A percentile compares a stretch with the other conserved stretches of the same genome.
Conservation (phyloP, 805 yeast genomes). For the Jamesozyma rosinii region DNA sequence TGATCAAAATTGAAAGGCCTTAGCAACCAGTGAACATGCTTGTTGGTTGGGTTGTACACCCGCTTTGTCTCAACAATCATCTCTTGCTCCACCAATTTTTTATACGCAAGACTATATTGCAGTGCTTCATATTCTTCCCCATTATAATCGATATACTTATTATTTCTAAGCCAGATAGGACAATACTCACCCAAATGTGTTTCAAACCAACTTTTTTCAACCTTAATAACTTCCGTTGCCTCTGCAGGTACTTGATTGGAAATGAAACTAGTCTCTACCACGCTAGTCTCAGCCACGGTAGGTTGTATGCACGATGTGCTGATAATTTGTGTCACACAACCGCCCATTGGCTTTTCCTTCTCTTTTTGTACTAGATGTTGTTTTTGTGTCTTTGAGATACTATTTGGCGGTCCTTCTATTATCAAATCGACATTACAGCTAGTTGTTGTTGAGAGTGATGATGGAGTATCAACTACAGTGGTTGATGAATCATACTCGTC, state of each 20-base stretch:
- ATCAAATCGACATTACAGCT: not conserved
- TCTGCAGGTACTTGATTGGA: not conserved
- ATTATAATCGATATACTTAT: slow-evolving; percentile 2
- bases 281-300: not conserved
- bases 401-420: not conserved
- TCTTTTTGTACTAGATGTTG: too few species aligned
- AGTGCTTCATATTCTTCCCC: not conserved
- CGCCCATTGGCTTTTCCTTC: not conserved
- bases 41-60: slow-evolving; percentile 5
- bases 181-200: slow-evolving; percentile 5
- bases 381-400: not conserved
- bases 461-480: not conserved
- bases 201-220: not conserved
- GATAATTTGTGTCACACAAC: not conserved
- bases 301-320: not conserved
- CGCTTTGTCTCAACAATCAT: not conserved
- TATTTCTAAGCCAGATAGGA: slow-evolving; percentile 6
- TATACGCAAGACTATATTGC: not conserved
- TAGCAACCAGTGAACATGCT: not conserved
- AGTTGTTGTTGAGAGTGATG: not conserved
- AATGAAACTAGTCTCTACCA: not conserved
- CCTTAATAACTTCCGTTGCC: not conserved
- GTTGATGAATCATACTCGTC: not conserved
- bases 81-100: slow-evolving; percentile 5
- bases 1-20: slow-evolving; percentile 5